These are phyloP conservation scores for Beauveria sp. DNA, from an alignment of 2,329 filamentous ascomycete genomes.

Conservation along the genomic window DNA sequence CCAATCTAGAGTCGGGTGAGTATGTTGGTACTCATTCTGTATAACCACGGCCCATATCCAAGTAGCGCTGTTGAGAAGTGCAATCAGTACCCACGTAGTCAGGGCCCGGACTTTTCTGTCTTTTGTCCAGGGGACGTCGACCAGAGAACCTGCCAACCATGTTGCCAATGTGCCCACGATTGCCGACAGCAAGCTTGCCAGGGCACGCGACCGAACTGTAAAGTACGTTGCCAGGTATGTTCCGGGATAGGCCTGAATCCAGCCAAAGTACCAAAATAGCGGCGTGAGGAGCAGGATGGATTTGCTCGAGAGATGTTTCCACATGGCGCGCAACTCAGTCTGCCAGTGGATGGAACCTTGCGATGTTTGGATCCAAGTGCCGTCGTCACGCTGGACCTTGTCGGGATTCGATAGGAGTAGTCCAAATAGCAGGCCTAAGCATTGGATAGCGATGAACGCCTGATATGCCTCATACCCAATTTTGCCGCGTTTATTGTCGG, in stretches of 20 bases:
- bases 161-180: constrained; percentile 26
- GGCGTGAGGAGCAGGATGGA: constrained; percentile 19
- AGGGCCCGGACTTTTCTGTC: constrained; percentile 32
- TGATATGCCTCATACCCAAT: constrained; percentile 16
- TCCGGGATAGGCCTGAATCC: constrained; percentile 32
- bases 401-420: constrained; percentile 36
- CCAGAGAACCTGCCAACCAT: constrained; percentile 27
- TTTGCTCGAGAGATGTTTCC: constrained; percentile 24
- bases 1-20: constrained; percentile 36
- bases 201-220: constrained; percentile 32
- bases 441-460: constrained; percentile 40
- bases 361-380: constrained; percentile 26
- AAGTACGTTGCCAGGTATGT: constrained; percentile 36
- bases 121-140: constrained; percentile 31
- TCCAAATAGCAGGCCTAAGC: constrained; percentile 33
- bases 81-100: constrained; percentile 31
- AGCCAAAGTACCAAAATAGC: constrained; percentile 27
- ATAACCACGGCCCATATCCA: constrained; percentile 42
- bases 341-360: constrained; percentile 21
- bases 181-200: constrained; percentile 24
- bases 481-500: neutral
- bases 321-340: constrained; percentile 22
- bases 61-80: constrained; percentile 32
- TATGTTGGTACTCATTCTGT: constrained; percentile 38
- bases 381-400: constrained; percentile 36